Evolutionary conservation across 2,329 filamentous ascomycete genomes (phyloP).

Genomic region (Hypomyces rosellus): DNA sequence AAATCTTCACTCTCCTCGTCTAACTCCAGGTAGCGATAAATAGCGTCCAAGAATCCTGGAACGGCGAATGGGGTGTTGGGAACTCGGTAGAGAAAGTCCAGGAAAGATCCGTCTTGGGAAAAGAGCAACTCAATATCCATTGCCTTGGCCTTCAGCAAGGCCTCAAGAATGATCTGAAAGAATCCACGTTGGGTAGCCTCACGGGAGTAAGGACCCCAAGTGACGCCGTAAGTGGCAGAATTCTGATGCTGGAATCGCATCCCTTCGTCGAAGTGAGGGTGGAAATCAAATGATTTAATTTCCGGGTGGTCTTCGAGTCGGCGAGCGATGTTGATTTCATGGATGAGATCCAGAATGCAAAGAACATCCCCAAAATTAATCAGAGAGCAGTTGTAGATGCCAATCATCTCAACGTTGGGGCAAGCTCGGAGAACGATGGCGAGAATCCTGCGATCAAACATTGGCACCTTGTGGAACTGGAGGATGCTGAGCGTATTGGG

Average conservation of each 20-base stretch:
- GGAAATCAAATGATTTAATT: slow-evolving; percentile 28
- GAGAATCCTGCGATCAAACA: slow-evolving; percentile 28
- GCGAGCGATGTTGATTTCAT: slow-evolving; percentile 27
- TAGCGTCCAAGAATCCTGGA: slow-evolving; percentile 26
- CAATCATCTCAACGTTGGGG: slow-evolving; percentile 26
- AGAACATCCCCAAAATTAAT: slow-evolving; percentile 31
- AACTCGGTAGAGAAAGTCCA: slow-evolving; percentile 22
- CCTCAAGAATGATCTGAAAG: slow-evolving; percentile 27
- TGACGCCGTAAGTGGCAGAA: slow-evolving; percentile 24
- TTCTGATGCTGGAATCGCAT: slow-evolving; percentile 14
- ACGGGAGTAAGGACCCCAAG: slow-evolving; percentile 18
- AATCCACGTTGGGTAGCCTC: slow-evolving; percentile 28
- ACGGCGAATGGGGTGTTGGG: slow-evolving; percentile 25
- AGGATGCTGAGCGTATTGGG: slow-evolving; percentile 18
- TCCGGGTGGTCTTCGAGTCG: slow-evolving; percentile 1
- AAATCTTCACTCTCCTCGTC: neutral
- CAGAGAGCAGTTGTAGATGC: slow-evolving; percentile 32
- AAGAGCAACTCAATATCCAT: slow-evolving; percentile 27
- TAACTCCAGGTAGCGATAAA: slow-evolving; percentile 24
- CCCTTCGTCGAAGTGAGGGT: slow-evolving; percentile 26
- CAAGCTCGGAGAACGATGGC: slow-evolving; percentile 29
- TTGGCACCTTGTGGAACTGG: slow-evolving; percentile 24
- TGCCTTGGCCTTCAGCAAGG: slow-evolving; percentile 25
- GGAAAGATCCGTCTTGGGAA: slow-evolving; percentile 23
- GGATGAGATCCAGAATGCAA: slow-evolving; percentile 28